A percentile compares a stretch with the other conserved stretches of the same genome.
Conservation (phyloP, 306 rosid species). For the Cicer bijugum region DNA sequence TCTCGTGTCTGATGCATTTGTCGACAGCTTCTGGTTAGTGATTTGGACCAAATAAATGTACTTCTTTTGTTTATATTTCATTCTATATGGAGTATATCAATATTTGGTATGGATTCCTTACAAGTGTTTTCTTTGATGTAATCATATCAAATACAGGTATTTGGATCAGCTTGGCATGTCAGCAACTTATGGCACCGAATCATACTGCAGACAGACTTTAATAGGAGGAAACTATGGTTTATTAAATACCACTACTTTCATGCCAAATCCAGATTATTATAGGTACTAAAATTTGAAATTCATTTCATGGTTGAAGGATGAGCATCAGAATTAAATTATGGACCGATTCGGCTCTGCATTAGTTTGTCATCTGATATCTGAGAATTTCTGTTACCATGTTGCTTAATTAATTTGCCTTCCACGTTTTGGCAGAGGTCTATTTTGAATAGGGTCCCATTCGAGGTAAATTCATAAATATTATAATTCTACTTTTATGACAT, state of each 20-base stretch:
- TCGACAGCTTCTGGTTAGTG: conserved; percentile 74
- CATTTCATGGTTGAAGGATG: conserved; percentile 22
- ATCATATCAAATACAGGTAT: conserved; percentile 60
- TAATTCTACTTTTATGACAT: neutral
- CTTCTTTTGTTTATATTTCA: no score
- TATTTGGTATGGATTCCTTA: neutral
- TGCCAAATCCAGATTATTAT: conserved; percentile 82
- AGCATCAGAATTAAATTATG: neutral
- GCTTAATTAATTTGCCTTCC: conserved; percentile 48
- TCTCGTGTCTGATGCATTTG: conserved; percentile 83
- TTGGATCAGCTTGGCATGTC: conserved; percentile 96
- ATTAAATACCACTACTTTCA: conserved; percentile 61
- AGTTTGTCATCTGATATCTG: neutral
- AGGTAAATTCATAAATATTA: conserved; percentile 20
- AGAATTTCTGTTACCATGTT: conserved; percentile 27
- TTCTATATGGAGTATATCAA: neutral
- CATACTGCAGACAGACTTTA: conserved; percentile 91
- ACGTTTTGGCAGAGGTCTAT: conserved; percentile 26
- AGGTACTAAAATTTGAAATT: conserved; percentile 46
- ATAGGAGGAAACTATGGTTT: conserved; percentile 95
- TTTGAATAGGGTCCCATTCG: conserved; percentile 38
- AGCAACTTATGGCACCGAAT: conserved; percentile 71
- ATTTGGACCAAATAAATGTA: no score
- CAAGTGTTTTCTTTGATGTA: conserved; percentile 23
- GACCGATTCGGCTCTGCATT: conserved; percentile 22